Evolutionary conservation across 352 stramenopile genomes (phyloP).

Genomic region (Pythium brachiatum): DNA sequence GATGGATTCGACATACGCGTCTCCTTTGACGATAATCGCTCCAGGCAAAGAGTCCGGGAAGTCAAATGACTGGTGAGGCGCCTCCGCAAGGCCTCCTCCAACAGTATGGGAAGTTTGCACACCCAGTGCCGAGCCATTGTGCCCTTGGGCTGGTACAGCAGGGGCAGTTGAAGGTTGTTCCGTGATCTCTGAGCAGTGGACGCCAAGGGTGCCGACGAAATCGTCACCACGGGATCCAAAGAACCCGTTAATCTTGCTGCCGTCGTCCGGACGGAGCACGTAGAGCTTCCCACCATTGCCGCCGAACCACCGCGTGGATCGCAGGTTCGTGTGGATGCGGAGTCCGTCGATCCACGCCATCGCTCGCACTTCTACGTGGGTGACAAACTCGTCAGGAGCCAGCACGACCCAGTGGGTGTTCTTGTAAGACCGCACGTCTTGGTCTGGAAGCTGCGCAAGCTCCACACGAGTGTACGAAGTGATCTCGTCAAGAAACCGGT

Average conservation of each 20-base stretch:
- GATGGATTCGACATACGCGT: slow-evolving; percentile 35
- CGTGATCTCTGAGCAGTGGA: slow-evolving; percentile 29
- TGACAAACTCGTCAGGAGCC: slow-evolving; percentile 42
- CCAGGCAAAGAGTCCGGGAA: slow-evolving; percentile 10
- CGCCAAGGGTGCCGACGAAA: slow-evolving; percentile 48
- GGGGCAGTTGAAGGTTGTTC: too few relatives aligned
- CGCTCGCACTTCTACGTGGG: slow-evolving; percentile 46
- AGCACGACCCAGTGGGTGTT: slow-evolving; percentile 49
- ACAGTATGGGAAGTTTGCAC: neutral
- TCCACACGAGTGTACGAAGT: slow-evolving; percentile 35
- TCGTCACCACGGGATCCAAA: slow-evolving; percentile 48
- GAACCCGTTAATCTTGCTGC: slow-evolving; percentile 47
- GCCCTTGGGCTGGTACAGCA: neutral
- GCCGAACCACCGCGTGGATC: slow-evolving; percentile 57
- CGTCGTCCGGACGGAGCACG: slow-evolving; percentile 36
- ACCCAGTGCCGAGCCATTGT: neutral
- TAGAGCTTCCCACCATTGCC: slow-evolving; percentile 50
- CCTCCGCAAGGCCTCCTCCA: slow-evolving; percentile 24
- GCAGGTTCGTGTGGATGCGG: slow-evolving; percentile 60
- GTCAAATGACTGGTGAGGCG: slow-evolving; percentile 15
- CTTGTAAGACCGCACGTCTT: slow-evolving; percentile 23
- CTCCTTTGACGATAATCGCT: slow-evolving; percentile 38
- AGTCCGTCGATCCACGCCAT: slow-evolving; percentile 68
- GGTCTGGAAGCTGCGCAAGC: slow-evolving; percentile 20
- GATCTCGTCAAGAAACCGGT: slow-evolving; percentile 45